Base-by-base conservation (phyloP, 306 rosid genomes). In the Lupinus albus region DNA sequence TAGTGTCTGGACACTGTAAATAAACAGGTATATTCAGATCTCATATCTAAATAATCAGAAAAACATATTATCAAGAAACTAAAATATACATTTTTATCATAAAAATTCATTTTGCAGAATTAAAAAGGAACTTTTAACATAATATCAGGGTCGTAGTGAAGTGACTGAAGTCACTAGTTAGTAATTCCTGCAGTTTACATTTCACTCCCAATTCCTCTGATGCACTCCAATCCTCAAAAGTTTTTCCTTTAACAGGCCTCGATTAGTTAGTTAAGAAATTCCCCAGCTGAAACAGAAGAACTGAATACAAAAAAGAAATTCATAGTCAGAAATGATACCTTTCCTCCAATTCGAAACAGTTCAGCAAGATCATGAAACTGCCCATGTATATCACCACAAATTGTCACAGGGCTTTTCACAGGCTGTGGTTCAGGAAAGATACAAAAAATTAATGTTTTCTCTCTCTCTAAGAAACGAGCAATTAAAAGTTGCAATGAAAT, bases 341-440 rank as follows among this genome's bases (percentile, higher is more conserved):
- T 89, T 84, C 99, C 99, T 77, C 99, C 99, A 68, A 93, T 93
- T 78, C 86, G 97, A 75, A 93, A 93, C 78, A 93, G 91, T 71
- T 93, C 99, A 61, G 99, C 99, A 77, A 93, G 97, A 80, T 93
- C 99, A 33, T 93, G 99, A 83, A 93, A 93, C 79, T 93, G 99
- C 75, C 99, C 99, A 73, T 93, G 99, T 74, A 93, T 93, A 84
- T 93, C 99, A 1, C 99, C 99, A 78, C 99, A 93, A 63, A 93
- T 89, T 68, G 99, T 93, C 79, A 93, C 99, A 0, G 99, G 99
- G 85, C 99, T 93, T 84, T 86, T 88, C 83, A 93, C 99, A 73
- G 99, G 99, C 99, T 93, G 94, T 44, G 45, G 67, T 41, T 78
- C 72, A 83, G 36, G 61, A 74, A 71, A 59, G 54, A 61, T 25